Percentiles rank a stretch among this genome's conserved stretches.
Conservation (phyloP, 2,329 filamentous ascomycete genomes). For the Cladosporium oxysporum region DNA sequence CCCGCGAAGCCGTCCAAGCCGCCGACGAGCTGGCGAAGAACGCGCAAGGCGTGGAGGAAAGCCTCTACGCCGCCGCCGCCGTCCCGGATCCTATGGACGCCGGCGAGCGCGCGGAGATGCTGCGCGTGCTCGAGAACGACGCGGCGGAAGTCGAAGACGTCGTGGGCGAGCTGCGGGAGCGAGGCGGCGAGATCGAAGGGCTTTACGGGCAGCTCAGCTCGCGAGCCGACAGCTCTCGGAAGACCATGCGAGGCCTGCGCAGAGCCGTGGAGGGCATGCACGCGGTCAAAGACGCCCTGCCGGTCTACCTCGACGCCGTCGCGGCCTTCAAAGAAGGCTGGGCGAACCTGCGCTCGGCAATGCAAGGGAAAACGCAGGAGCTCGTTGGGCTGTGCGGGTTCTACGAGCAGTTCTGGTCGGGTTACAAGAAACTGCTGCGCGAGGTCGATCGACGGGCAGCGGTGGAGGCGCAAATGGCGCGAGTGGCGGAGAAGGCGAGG, state of each 20-base stretch:
- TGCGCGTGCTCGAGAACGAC: constrained; percentile 75
- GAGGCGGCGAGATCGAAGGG: constrained; percentile 73
- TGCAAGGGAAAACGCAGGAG: constrained; percentile 70
- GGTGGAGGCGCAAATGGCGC: constrained; percentile 72
- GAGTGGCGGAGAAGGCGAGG: constrained; percentile 74
- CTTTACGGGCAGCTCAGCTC: constrained; percentile 65
- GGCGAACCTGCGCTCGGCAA: constrained; percentile 71
- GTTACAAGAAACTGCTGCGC: constrained; percentile 80
- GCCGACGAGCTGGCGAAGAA: constrained; percentile 36
- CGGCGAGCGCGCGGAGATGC: constrained; percentile 78
- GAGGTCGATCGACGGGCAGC: constrained; percentile 76
- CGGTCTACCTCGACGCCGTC: constrained; percentile 65
- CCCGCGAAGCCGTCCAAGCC: constrained; percentile 41
- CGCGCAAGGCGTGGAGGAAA: constrained; percentile 56
- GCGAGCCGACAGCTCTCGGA: constrained; percentile 60
- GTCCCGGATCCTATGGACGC: constrained; percentile 67
- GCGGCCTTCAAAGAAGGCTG: constrained; percentile 66
- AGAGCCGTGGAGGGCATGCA: constrained; percentile 68
- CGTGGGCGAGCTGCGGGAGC: constrained; percentile 69
- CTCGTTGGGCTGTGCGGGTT: constrained; percentile 77
- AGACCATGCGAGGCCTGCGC: constrained; percentile 59
- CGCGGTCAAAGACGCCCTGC: constrained; percentile 66
- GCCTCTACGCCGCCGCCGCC: constrained; percentile 54
- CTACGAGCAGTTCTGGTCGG: constrained; percentile 81
- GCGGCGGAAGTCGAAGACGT: constrained; percentile 64